Evolutionary conservation across 108 stramenopile species (phyloP).

Genomic region (Fragilaria crotonensis): DNA sequence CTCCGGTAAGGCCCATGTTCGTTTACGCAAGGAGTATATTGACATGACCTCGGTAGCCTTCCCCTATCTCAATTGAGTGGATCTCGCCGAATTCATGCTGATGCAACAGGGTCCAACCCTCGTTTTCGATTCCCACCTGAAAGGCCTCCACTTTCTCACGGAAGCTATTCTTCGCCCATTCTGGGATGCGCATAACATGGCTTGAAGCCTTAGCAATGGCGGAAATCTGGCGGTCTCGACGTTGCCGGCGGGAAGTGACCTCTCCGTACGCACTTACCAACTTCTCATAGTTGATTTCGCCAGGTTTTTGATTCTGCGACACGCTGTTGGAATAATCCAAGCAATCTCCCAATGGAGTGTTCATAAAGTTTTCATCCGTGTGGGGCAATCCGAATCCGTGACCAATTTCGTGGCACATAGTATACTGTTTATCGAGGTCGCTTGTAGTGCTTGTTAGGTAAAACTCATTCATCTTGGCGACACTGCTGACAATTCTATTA

Average conservation of each 20-base stretch:
- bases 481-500: constrained; percentile 30
- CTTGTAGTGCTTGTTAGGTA: constrained; percentile 47
- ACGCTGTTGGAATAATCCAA: constrained; percentile 68
- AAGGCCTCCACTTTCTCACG: not conserved
- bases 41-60: constrained; percentile 26
- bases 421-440: constrained; percentile 40
- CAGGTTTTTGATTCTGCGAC: constrained; percentile 46
- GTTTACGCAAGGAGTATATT: constrained; percentile 26
- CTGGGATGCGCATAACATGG: not conserved
- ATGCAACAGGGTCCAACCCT: constrained; percentile 37
- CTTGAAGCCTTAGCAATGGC: not conserved
- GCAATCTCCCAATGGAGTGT: constrained; percentile 56
- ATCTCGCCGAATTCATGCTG: constrained; percentile 20
- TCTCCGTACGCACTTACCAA: constrained; percentile 43
- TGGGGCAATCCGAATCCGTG: constrained; percentile 78
- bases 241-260: constrained; percentile 1
- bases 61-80: constrained; percentile 29
- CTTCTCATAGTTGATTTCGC: constrained; percentile 34
- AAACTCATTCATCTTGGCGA: constrained; percentile 76
- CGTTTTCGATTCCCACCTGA: not conserved
- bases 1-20: no score
- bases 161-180: not conserved
- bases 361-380: constrained; percentile 72
- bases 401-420: constrained; percentile 43
- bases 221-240: not conserved